Evolutionary conservation across 225 moss, liverwort and hornwort species (phyloP).

Genomic region (Ulota crispa): DNA sequence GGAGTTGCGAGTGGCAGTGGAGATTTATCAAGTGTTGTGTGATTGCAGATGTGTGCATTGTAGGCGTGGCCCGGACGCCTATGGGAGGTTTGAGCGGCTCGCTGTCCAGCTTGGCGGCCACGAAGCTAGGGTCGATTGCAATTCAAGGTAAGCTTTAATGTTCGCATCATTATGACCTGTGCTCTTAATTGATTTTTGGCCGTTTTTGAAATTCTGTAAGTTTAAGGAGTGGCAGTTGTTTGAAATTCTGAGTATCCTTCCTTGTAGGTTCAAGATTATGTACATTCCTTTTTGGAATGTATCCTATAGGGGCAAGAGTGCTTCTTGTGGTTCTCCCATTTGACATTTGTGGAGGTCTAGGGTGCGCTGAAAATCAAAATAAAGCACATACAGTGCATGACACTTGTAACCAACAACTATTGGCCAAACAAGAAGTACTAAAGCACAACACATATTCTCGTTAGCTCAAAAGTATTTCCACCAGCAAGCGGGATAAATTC

Average conservation of each 20-base stretch:
- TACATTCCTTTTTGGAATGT: not conserved
- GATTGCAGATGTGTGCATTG: conserved; percentile 84
- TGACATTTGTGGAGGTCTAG: not conserved
- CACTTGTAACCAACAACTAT: no score
- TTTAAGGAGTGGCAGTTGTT: not conserved
- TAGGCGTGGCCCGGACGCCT: conserved; percentile 91
- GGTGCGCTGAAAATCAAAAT: not conserved
- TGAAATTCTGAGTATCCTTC: not conserved
- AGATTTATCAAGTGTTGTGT: not conserved
- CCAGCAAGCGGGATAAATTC: no score
- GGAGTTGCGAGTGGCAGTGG: not conserved
- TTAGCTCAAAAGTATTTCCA: no score
- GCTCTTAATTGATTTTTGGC: not conserved
- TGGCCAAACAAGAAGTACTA: no score
- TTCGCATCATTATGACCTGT: not conserved
- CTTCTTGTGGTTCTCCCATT: not conserved
- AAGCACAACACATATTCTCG: no score
- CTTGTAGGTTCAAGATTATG: not conserved
- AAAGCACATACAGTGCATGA: no score
- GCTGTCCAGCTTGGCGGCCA: conserved; percentile 72
- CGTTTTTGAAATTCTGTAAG: not conserved
- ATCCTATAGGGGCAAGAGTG: not conserved
- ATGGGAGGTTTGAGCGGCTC: conserved; percentile 93
- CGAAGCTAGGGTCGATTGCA: conserved; percentile 82
- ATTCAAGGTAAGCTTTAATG: conserved; percentile 60